Conservation (phyloP, 1,284 basidiomycete species). For the Moniliella sp. region DNA sequence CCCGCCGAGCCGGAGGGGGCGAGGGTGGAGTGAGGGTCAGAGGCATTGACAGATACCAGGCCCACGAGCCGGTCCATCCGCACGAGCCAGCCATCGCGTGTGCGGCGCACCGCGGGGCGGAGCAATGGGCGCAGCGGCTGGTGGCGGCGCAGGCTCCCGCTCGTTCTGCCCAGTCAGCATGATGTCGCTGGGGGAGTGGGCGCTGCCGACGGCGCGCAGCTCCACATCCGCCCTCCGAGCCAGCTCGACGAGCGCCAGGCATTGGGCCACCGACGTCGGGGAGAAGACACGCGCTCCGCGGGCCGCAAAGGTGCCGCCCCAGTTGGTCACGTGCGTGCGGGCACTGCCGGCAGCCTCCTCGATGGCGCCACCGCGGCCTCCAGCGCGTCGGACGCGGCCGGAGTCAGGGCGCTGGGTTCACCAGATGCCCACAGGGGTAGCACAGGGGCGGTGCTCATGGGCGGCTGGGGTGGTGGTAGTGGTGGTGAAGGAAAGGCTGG, state of each 20-base stretch:
- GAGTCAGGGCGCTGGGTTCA: too few species aligned
- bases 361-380: too few species aligned
- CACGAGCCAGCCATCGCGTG: constrained; percentile 20
- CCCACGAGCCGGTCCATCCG: constrained; percentile 23
- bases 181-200: constrained; percentile 78
- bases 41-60: constrained; percentile 3
- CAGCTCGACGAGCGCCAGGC: constrained; percentile 58
- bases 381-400: too few species aligned
- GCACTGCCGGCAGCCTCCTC: too few species aligned
- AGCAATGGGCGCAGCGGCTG: too few species aligned
- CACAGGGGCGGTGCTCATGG: too few species aligned
- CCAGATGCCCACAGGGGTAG: too few species aligned
- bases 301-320: constrained; percentile 39
- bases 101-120: too few species aligned
- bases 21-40: constrained; percentile 37
- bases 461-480: constrained; percentile 2
- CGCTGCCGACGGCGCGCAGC: constrained; percentile 65
- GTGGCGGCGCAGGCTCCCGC: too few species aligned
- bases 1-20: constrained; percentile 50
- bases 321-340: too few species aligned
- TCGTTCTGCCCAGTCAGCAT: constrained; percentile 11
- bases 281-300: constrained; percentile 45
- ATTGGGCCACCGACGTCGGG: constrained; percentile 52
- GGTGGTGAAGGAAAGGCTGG: background rate
- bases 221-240: constrained; percentile 51